A percentile compares a stretch with the other conserved stretches of the same genome.
Conservation (phyloP, 2,329 filamentous ascomycete genomes). For the Penicillium sp. region DNA sequence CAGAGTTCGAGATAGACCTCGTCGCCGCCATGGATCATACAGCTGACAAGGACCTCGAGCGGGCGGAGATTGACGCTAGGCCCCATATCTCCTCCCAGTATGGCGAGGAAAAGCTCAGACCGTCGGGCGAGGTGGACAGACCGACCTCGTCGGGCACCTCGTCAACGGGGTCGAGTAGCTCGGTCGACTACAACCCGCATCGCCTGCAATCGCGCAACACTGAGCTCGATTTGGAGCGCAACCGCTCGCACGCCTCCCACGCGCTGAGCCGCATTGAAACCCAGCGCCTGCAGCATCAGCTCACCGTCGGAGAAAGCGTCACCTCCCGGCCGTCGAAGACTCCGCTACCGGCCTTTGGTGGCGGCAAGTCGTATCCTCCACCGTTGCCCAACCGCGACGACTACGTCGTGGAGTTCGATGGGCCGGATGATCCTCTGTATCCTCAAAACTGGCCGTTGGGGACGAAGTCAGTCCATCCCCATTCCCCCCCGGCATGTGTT, state of each 20-base stretch:
- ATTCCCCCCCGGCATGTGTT: neutral
- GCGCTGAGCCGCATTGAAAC: slow-evolving; percentile 33
- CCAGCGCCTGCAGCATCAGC: slow-evolving; percentile 40
- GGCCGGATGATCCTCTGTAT: slow-evolving; percentile 51
- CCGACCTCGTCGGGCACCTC: slow-evolving; percentile 14
- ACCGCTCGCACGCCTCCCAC: slow-evolving; percentile 23
- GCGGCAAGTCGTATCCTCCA: slow-evolving; percentile 53
- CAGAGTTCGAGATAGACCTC: neutral
- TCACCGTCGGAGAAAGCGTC: slow-evolving; percentile 32
- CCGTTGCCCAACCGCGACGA: slow-evolving; percentile 51
- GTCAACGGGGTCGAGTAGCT: slow-evolving; percentile 27
- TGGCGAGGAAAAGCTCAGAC: slow-evolving; percentile 10
- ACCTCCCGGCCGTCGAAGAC: slow-evolving; percentile 24
- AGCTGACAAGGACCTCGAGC: slow-evolving; percentile 9
- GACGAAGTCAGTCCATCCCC: slow-evolving; percentile 41
- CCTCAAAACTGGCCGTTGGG: slow-evolving; percentile 53
- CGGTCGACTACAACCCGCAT: slow-evolving; percentile 27
- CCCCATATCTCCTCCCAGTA: slow-evolving; percentile 3
- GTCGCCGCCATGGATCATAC: slow-evolving; percentile 10
- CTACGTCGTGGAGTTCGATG: slow-evolving; percentile 58
- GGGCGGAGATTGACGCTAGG: slow-evolving; percentile 12
- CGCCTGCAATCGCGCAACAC: slow-evolving; percentile 32
- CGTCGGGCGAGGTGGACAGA: slow-evolving; percentile 14
- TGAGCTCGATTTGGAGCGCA: slow-evolving; percentile 32
- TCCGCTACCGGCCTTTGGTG: slow-evolving; percentile 29